Percentiles rank a stretch among this genome's conserved stretches.
Evolutionary conservation across 116 monocot species (phyloP).

Genomic region (Papilionanthe hybrid): DNA sequence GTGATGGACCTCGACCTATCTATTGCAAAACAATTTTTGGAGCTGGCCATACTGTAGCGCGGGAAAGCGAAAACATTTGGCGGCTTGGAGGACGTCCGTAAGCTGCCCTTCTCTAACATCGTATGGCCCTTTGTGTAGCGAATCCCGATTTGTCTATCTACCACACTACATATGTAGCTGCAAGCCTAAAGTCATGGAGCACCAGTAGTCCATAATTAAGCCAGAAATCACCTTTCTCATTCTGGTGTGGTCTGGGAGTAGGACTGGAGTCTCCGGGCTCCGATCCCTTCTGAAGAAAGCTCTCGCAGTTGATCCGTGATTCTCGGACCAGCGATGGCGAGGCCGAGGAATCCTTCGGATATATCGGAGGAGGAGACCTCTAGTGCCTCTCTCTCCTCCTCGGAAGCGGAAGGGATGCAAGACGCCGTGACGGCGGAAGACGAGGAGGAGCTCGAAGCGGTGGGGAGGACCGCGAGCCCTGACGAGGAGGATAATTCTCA

Average conservation of each 20-base stretch:
- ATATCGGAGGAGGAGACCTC: constrained; percentile 37
- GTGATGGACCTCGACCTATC: too few species aligned
- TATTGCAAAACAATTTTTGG: too few species aligned
- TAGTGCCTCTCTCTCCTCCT: constrained; percentile 2
- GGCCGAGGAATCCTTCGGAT: constrained; percentile 42
- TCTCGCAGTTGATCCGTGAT: background rate
- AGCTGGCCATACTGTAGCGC: background rate
- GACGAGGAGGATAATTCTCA: constrained; percentile 10
- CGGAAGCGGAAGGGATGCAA: constrained; percentile 13
- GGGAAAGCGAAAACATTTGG: background rate
- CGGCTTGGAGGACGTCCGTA: background rate
- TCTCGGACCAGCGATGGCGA: constrained; percentile 36
- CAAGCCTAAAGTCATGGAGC: too few species aligned
- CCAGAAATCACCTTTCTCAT: too few species aligned
- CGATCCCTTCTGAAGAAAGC: background rate
- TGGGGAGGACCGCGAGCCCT: constrained; percentile 12
- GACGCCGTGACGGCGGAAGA: constrained; percentile 39
- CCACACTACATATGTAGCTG: too few species aligned
- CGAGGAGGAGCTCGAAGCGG: constrained; percentile 59
- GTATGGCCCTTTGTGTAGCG: too few species aligned
- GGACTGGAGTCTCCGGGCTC: background rate
- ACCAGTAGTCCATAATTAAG: too few species aligned
- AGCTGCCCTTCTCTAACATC: background rate
- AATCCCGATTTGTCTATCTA: too few species aligned
- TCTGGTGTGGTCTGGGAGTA: too few species aligned